phyloP scores from a whole-genome alignment of 495 filamentous ascomycete genomes.

The Lasiosphaeriaceae sp. region DNA sequence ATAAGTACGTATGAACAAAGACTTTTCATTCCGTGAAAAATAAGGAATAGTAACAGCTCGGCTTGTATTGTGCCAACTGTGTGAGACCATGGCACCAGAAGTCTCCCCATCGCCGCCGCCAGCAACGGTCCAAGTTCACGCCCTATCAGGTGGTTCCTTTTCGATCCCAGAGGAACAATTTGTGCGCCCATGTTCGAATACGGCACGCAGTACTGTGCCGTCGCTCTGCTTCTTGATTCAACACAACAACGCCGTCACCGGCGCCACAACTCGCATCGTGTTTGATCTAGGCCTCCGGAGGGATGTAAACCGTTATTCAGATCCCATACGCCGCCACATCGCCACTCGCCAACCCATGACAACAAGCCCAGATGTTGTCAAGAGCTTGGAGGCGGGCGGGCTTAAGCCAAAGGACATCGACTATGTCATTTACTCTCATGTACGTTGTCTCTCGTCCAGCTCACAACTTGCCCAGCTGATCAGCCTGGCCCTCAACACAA shows the following conservation, averaged over 20 bases:
- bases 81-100: background rate
- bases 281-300: constrained; percentile 41
- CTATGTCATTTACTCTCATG: constrained; percentile 38
- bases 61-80: no score
- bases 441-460: constrained; percentile 8
- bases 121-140: constrained; percentile 43
- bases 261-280: constrained; percentile 27
- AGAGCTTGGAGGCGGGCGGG: constrained; percentile 27
- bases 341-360: constrained; percentile 31
- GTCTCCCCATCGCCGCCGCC: background rate
- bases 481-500: background rate
- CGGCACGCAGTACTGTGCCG: constrained; percentile 22
- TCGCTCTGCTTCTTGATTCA: constrained; percentile 37
- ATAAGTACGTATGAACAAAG: no score
- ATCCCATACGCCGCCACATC: constrained; percentile 32
- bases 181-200: constrained; percentile 22
- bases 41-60: no score
- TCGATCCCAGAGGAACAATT: constrained; percentile 40
- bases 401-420: constrained; percentile 36
- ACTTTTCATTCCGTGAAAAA: no score
- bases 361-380: constrained; percentile 31
- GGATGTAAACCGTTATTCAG: constrained; percentile 27
- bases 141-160: constrained; percentile 41
- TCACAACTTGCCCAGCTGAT: no score
- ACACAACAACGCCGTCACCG: constrained; percentile 14